These are phyloP conservation scores for Hippophae gyantsensis DNA, from an alignment of 306 rosid species.

Conservation along the genomic window DNA sequence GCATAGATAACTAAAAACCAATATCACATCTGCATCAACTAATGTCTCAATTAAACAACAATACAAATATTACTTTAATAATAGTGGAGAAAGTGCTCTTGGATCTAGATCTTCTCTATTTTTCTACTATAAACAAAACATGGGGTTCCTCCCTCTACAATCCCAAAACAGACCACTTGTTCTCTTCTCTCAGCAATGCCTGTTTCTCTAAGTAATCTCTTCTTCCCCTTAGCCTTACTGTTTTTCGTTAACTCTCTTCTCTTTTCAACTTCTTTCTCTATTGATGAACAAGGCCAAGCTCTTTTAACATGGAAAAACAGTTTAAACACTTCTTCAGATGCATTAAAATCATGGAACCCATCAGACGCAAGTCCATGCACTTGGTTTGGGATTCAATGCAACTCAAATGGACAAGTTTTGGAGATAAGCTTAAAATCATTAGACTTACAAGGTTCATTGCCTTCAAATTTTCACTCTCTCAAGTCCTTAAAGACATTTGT, in stretches of 20 bases:
- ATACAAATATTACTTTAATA: conserved; percentile 20
- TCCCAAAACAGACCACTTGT: conserved; percentile 66
- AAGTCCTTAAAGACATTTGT: conserved; percentile 39
- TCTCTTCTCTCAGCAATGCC: conserved; percentile 66
- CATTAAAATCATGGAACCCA: conserved; percentile 57
- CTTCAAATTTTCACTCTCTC: conserved; percentile 60
- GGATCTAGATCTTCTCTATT: conserved; percentile 44
- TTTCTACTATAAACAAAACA: conserved; percentile 83
- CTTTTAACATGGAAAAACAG: conserved; percentile 70
- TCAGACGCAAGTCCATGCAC: conserved; percentile 51
- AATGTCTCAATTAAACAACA: no score
- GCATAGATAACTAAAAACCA: conserved; percentile 21
- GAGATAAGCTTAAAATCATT: conserved; percentile 46
- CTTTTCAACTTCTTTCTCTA: conserved; percentile 48
- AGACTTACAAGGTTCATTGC: conserved; percentile 67
- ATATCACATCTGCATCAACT: conserved; percentile 12
- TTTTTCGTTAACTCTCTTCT: conserved; percentile 35
- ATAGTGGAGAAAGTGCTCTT: conserved; percentile 27
- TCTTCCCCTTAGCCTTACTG: conserved; percentile 40
- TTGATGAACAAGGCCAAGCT: conserved; percentile 70
- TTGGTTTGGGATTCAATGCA: conserved; percentile 76
- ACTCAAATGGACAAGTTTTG: conserved; percentile 38
- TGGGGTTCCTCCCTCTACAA: conserved; percentile 85
- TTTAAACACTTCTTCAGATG: conserved; percentile 35
- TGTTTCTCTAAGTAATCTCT: conserved; percentile 53